Percentiles rank a stretch among this genome's conserved stretches.
phyloP scores from a whole-genome alignment of 2,329 filamentous ascomycete genomes.

The Ophiosphaerella herpotricha region DNA sequence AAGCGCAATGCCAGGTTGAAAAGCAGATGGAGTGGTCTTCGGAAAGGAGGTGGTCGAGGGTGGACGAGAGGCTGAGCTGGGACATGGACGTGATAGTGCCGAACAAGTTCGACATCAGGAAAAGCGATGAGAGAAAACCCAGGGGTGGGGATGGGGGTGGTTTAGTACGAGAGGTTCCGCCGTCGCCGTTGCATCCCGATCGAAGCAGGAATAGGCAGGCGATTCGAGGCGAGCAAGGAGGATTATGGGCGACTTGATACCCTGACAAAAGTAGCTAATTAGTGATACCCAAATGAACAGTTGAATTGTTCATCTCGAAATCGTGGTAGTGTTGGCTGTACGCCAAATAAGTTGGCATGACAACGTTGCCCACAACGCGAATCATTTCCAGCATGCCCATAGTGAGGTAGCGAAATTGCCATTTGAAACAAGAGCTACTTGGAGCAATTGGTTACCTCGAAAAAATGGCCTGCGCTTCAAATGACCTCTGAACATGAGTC shows the following conservation, averaged over 20 bases:
- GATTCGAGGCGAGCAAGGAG: not conserved
- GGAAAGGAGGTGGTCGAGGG: constrained; percentile 4
- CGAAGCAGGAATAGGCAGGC: not conserved
- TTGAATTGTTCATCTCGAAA: too few relatives aligned
- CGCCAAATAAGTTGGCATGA: too few relatives aligned
- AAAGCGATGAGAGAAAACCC: not conserved
- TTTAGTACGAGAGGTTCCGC: not conserved
- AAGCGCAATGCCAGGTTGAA: constrained; percentile 33
- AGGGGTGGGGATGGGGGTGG: not conserved
- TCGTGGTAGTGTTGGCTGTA: too few relatives aligned
- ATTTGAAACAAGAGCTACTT: too few relatives aligned
- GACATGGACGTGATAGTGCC: constrained; percentile 17
- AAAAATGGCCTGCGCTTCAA: too few relatives aligned
- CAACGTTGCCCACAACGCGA: too few relatives aligned
- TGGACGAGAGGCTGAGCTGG: constrained; percentile 15
- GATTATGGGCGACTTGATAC: not conserved
- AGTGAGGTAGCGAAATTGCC: too few relatives aligned
- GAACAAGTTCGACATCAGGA: not conserved
- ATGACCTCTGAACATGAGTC: too few relatives aligned
- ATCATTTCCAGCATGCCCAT: too few relatives aligned
- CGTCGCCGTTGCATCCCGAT: not conserved
- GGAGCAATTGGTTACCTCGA: too few relatives aligned
- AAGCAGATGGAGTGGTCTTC: constrained; percentile 35
- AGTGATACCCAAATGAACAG: not conserved
- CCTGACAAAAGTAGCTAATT: not conserved